Evolutionary conservation across 768 basidiomycete species (phyloP), one percentile per base, ranked within the genome.

Genomic region (Strobilomyces dryophilus): DNA sequence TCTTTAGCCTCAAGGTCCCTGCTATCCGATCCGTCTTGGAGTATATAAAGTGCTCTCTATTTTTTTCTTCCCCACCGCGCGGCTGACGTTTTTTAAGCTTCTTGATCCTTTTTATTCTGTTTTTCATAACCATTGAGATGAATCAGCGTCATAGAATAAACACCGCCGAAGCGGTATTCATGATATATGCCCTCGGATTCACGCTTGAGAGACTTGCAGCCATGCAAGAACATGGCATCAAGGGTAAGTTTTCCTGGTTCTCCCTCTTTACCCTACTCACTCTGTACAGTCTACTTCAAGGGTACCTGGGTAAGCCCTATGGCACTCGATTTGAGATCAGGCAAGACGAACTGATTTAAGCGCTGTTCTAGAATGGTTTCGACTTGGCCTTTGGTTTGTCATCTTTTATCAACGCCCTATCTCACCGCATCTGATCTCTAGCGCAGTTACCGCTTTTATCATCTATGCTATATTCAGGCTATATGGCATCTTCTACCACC

Each of bases 181-280:
- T 97, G 82, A 59, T 81, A 4, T 89, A 86, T 63, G 77, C 81
- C 2, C 71, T 85, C 60, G 94, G 94, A 0, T 98, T 97, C 68
- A 82, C 90, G 1, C 76, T 98, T 18, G 95, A 98, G 66, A 95
- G 93, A 66, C 73, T 95, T 9, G 95, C 95, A 20, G 87, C 92
- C 4, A 92, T 95, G 85, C 91, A 97, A 66, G 94, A 98, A 66
- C 93, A 93, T 65, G 95, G 94, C 5, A 84, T 98, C 45, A 84
- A 80, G 80, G 91, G 94, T 89, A 41, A 37, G 66, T 39, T 21
- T 44, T 45, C 21, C 17, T 12, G 3, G 14, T 26, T 18, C 14
- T 10, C 18, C 32, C 15, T 39, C 20, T 34, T 43, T 24, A n/a
- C 14, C 15, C 26, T 15, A 15, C 58, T 64, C 43, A 62, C 26